Evolutionary conservation across 2,329 filamentous ascomycete species (phyloP), one percentile per base, ranked within the genome.

Genomic region (Ambrosiella xylebori): DNA sequence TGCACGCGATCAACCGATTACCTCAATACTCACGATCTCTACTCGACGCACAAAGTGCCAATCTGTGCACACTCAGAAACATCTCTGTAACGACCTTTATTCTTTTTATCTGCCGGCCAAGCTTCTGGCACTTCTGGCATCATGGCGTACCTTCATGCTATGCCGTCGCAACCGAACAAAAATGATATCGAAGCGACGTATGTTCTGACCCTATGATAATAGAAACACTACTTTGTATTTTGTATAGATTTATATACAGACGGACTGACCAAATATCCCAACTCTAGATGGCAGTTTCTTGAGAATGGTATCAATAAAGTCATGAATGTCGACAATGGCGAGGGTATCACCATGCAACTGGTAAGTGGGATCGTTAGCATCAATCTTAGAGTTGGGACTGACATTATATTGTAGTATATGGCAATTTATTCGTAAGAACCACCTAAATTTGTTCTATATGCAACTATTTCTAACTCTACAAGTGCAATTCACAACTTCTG

Each of bases 401-500:
- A 62, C 57, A 37, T n/a, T n/a, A 52, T 8, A 54, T 39, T 61
- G 35, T 67, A 85, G 76, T 97, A 97, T 72, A 96, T 97, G 91
- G 88, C 87, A 59, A 82, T 96, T 61, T 97, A 97, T 73, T 96
- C 91, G 85, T 88, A 68, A 56, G 65, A 15, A 64, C 44, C 15
- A 45, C n/a, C n/a, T 13, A 37, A 7, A 17, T 7, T 13, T 58
- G 5, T 38, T 38, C 12, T 27, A 37, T 9, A 37, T 38, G 8
- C n/a, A 1, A 35, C 8, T 27, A 1, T 19, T 36, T 37, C 45
- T 53, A 41, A 56, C 40, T 41, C 40, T 38, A 35, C 58, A 68
- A 90, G 78, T 57, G 89, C 90, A 61, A 93, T 98, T 54, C 93
- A 98, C 74, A 96, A 98, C 74, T 98, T 98, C 71, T 98, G 93